phyloP scores from a whole-genome alignment of 495 filamentous ascomycete genomes.

The Penicillium canariense region DNA sequence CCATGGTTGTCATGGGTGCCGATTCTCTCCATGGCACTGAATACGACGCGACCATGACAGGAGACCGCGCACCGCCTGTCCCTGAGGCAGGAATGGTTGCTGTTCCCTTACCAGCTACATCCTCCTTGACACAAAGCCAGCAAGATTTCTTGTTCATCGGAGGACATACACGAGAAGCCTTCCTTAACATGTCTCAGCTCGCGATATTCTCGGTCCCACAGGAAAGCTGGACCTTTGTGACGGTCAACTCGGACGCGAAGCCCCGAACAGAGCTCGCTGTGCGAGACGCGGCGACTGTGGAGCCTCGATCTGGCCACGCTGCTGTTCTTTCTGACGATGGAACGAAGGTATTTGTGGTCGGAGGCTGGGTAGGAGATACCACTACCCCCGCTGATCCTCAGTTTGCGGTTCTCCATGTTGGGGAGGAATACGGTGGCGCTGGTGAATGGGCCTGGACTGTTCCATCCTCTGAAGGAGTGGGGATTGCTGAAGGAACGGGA shows the following conservation, averaged over 20 bases:
- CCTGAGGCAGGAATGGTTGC: constrained; percentile 85
- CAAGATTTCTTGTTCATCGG: constrained; percentile 79
- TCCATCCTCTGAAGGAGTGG: constrained; percentile 43
- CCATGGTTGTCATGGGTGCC: constrained; percentile 58
- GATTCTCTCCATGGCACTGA: constrained; percentile 14
- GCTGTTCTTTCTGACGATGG: constrained; percentile 78
- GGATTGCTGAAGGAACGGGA: constrained; percentile 51
- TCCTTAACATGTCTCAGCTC: constrained; percentile 89
- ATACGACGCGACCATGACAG: constrained; percentile 40
- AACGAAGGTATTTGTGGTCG: constrained; percentile 68
- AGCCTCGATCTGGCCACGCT: constrained; percentile 83
- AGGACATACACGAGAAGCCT: constrained; percentile 78
- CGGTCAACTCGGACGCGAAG: constrained; percentile 48
- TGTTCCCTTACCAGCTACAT: constrained; percentile 65
- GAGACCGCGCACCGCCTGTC: constrained; percentile 60
- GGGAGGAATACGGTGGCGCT: constrained; percentile 63
- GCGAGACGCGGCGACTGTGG: constrained; percentile 45
- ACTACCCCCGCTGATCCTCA: constrained; percentile 73
- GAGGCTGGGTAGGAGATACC: constrained; percentile 87
- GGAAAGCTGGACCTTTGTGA: constrained; percentile 79
- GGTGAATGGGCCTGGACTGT: constrained; percentile 74
- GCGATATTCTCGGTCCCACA: constrained; percentile 85
- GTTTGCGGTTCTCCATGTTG: constrained; percentile 70
- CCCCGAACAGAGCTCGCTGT: constrained; percentile 48
- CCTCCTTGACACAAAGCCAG: constrained; percentile 54